Conservation (phyloP, 129 eudicot genomes). For the Flaveria brownii region DNA sequence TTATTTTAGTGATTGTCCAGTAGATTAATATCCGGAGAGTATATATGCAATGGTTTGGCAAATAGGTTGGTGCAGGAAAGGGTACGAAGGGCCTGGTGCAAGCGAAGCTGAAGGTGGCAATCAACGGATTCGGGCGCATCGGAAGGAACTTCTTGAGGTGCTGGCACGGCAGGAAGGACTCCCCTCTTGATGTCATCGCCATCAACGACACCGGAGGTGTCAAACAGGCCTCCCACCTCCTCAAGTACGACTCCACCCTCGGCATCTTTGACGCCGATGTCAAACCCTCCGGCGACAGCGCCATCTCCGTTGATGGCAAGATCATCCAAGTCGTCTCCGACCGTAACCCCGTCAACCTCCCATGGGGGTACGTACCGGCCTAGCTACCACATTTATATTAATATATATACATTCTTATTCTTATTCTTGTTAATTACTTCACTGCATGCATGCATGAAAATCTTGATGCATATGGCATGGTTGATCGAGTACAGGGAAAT, state of each 20-base stretch:
- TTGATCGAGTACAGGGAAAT: constrained; percentile 51
- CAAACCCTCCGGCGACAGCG: constrained; percentile 67
- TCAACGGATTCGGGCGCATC: constrained; percentile 92
- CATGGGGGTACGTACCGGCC: constrained; percentile 70
- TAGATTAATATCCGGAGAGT: too few species aligned
- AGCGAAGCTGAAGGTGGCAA: constrained; percentile 90
- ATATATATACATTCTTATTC: too few species aligned
- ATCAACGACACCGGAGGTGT: constrained; percentile 98
- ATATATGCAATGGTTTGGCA: too few species aligned
- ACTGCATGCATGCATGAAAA: too few species aligned
- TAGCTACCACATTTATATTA: too few species aligned
- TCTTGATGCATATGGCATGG: too few species aligned
- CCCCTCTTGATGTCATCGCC: constrained; percentile 85
- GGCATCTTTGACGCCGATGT: constrained; percentile 95
- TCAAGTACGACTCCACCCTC: constrained; percentile 93
- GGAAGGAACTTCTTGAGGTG: constrained; percentile 99
- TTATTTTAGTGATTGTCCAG: too few species aligned
- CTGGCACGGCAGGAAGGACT: constrained; percentile 96
- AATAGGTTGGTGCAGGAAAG: constrained; percentile 59
- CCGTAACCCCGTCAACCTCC: constrained; percentile 82
- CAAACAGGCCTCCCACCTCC: constrained; percentile 97
- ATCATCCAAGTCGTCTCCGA: constrained; percentile 79
- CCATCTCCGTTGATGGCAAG: constrained; percentile 89
- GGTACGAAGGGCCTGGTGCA: constrained; percentile 56
- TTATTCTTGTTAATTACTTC: too few species aligned